phyloP scores from a whole-genome alignment of 441 rosid genomes.

The Pelargonium exstipulatum region DNA sequence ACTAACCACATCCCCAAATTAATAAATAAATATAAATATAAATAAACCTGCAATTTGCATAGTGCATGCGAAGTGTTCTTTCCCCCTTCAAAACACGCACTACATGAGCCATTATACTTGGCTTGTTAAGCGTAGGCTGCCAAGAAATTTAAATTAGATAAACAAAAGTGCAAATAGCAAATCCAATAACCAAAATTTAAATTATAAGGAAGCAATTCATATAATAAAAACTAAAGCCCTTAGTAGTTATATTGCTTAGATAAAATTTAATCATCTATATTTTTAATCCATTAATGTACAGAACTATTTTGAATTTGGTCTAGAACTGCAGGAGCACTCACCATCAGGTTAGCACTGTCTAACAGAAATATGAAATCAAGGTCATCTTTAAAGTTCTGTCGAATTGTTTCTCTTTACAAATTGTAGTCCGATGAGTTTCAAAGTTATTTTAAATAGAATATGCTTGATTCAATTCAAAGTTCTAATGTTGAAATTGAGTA shows the following conservation, averaged over 20 bases:
- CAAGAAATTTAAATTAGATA: conserved; percentile 27
- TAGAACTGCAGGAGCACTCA: not conserved
- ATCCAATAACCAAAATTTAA: not conserved
- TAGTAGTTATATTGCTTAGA: not conserved
- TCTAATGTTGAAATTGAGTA: not conserved
- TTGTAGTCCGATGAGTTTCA: not conserved
- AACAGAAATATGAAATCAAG: not conserved
- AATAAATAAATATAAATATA: not conserved
- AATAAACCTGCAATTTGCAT: conserved; percentile 97
- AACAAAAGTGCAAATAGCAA: not conserved
- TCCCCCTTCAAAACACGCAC: conserved; percentile 94
- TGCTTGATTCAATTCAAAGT: not conserved
- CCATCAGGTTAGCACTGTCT: not conserved
- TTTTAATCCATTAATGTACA: not conserved
- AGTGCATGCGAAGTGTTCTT: conserved; percentile 97
- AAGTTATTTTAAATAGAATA: not conserved
- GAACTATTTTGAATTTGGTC: not conserved
- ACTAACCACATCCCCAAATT: not conserved
- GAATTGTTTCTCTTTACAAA: not conserved
- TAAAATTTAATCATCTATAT: not conserved
- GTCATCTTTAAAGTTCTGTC: not conserved
- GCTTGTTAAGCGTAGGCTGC: conserved; percentile 99
- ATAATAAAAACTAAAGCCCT: conserved; percentile 1
- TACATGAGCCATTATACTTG: conserved; percentile 95
- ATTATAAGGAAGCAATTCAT: conserved; percentile 4